Evolutionary conservation across 2,329 filamentous ascomycete genomes (phyloP), one percentile per base, ranked within the genome.

Genomic region (Diaporthe citri): DNA sequence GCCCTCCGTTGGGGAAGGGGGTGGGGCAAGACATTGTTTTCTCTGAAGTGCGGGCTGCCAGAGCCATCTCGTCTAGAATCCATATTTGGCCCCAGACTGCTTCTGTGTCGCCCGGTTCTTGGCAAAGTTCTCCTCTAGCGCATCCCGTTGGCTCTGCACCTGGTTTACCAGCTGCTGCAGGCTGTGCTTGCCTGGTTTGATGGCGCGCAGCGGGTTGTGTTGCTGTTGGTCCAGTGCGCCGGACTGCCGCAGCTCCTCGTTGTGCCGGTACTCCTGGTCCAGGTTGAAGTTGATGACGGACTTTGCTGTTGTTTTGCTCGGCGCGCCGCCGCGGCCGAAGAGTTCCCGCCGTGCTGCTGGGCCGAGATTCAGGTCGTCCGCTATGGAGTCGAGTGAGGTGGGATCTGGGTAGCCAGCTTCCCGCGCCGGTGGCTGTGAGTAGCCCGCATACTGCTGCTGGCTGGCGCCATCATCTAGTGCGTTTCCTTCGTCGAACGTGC

Each of bases 81-180:
- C 96, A 85, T 98, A 98, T 79, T 91, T 91, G 74, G 90, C 92
- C 5, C 94, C 94, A 28, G 95, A 95, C 82, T 98, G 95, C 79
- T 91, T 93, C 83, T 94, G 92, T 80, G 96, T 97, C 79, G 89
- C 90, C 85, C 90, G 92, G 8, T 95, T 94, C 78, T 92, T 88
- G 28, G 95, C 95, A 86, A 98, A 98, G 82, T 94, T 96, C 81
- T 98, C 96, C 84, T 98, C 95, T 78, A 98, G 86, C 3, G 95
- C 95, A 15, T 97, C 95, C 81, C 92, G 92, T 84, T 98, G 95
- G 77, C 89, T 94, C 78, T 91, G 91, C 36, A 94, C 96, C 76
- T 93, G 93, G 83, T 92, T 95, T 78, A 98, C 94, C 79, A 98
- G 88, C 86, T 98, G 95, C 81, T 93, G 92, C 82, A 98, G 87